Evolutionary conservation across 1,284 basidiomycete genomes (phyloP).

Genomic region (Ustilago cynodontis): DNA sequence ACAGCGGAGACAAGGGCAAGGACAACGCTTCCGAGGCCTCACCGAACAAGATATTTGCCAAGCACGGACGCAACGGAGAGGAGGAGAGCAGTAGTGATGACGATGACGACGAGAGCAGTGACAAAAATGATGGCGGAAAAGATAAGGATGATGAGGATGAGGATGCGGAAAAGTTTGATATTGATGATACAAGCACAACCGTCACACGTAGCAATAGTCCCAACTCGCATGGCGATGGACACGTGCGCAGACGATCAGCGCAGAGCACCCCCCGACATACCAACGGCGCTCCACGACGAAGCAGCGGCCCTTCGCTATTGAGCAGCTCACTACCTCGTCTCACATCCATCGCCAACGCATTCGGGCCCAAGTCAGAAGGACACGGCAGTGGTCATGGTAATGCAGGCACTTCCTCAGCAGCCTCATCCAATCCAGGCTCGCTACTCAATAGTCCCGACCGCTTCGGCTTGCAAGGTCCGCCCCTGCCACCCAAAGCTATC

Average conservation of each 20-base stretch:
- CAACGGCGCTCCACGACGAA: slow-evolving; percentile 27
- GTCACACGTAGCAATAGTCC: slow-evolving; percentile 54
- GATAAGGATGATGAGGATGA: slow-evolving; percentile 50
- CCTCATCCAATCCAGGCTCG: slow-evolving; percentile 36
- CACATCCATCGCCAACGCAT: slow-evolving; percentile 36
- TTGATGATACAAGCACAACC: slow-evolving; percentile 63
- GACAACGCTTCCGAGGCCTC: slow-evolving; percentile 21
- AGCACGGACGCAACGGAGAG: slow-evolving; percentile 30
- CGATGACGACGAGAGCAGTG: slow-evolving; percentile 42
- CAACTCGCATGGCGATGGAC: slow-evolving; percentile 34
- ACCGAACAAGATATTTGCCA: slow-evolving; percentile 41
- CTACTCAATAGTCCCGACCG: slow-evolving; percentile 61
- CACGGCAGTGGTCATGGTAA: slow-evolving; percentile 1
- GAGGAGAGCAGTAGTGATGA: slow-evolving; percentile 29
- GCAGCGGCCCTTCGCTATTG: slow-evolving; percentile 28
- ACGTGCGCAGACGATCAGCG: slow-evolving; percentile 33
- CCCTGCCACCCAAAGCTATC: slow-evolving; percentile 59
- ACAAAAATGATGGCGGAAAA: slow-evolving; percentile 36
- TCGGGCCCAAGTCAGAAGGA: slow-evolving; percentile 21
- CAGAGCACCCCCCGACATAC: slow-evolving; percentile 32
- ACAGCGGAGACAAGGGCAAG: slow-evolving; percentile 27
- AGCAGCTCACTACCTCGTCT: slow-evolving; percentile 38
- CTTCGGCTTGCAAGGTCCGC: slow-evolving; percentile 63
- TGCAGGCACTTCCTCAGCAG: slow-evolving; percentile 17
- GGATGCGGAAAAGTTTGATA: slow-evolving; percentile 64